phyloP scores from a whole-genome alignment of 805 yeast genomes.

The Hanseniaspora nectarophila region DNA sequence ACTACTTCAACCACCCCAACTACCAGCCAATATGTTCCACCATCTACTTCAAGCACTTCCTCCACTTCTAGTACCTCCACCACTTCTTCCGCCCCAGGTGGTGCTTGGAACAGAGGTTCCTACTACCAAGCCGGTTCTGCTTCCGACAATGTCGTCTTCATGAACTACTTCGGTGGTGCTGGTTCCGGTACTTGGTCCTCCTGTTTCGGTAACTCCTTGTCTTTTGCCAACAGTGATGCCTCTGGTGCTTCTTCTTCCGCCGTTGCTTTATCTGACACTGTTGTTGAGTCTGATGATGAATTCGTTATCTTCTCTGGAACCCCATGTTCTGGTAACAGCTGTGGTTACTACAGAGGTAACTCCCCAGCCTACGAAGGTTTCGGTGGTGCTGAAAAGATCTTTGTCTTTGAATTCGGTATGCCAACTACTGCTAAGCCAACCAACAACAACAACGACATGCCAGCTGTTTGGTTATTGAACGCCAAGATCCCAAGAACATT shows the following conservation, averaged over 20 bases:
- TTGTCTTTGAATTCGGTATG: constrained; percentile 89
- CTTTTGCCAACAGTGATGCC: constrained; percentile 73
- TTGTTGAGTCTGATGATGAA: constrained; percentile 64
- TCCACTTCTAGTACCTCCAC: constrained; percentile 24
- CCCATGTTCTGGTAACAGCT: constrained; percentile 38
- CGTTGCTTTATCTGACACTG: constrained; percentile 53
- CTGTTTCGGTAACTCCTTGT: constrained; percentile 83
- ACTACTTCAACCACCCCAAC: too few species aligned
- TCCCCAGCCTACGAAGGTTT: constrained; percentile 94
- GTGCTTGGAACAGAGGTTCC: constrained; percentile 62
- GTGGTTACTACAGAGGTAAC: constrained; percentile 78
- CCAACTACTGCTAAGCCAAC: constrained; percentile 45
- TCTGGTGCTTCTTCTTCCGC: constrained; percentile 58
- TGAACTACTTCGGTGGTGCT: constrained; percentile 80
- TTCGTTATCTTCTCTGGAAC: constrained; percentile 67
- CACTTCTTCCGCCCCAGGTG: constrained; percentile 28
- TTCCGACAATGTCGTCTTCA: constrained; percentile 54
- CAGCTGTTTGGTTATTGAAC: constrained; percentile 92
- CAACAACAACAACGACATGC: constrained; percentile 72
- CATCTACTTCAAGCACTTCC: constrained; percentile 21
- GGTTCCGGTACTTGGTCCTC: constrained; percentile 84
- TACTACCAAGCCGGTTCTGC: constrained; percentile 66
- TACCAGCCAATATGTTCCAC: constrained; percentile 2
- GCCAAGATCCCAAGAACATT: constrained; percentile 93
- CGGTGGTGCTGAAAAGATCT: constrained; percentile 70